These are phyloP conservation scores for Tremella mesenterica DNA, from an alignment of 768 basidiomycete species.

Conservation along the genomic window DNA sequence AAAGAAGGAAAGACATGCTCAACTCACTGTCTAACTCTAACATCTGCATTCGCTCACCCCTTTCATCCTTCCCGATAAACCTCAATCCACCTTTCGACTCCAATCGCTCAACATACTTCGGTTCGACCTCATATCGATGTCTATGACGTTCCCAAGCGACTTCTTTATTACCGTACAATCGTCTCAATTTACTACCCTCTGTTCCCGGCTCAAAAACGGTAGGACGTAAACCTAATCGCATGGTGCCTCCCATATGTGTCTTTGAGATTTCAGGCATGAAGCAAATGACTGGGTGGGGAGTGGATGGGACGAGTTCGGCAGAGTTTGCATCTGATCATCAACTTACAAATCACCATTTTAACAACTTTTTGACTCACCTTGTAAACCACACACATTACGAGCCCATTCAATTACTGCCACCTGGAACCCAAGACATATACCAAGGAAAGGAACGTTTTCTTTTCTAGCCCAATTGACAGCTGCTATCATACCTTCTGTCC, in stretches of 20 bases:
- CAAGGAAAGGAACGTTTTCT: conserved; percentile 87
- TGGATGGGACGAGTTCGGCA: conserved; percentile 58
- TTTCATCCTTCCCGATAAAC: conserved; percentile 84
- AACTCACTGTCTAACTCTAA: conserved; percentile 71
- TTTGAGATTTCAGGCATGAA: conserved; percentile 99
- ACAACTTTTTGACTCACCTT: conserved; percentile 49
- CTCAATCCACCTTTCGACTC: conserved; percentile 59
- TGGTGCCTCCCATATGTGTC: conserved; percentile 98
- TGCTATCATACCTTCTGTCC: conserved; percentile 93
- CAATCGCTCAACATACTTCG: conserved; percentile 65
- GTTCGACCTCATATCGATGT: conserved; percentile 94
- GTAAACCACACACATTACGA: conserved; percentile 64
- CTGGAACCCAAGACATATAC: conserved; percentile 97
- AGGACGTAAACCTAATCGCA: conserved; percentile 96
- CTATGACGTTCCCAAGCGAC: conserved; percentile 94
- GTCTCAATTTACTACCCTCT: conserved; percentile 58
- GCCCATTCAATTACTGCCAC: conserved; percentile 94
- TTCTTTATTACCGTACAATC: conserved; percentile 70
- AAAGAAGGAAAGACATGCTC: background rate
- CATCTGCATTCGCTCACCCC: conserved; percentile 94
- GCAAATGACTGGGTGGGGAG: conserved; percentile 64
- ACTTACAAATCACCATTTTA: background rate
- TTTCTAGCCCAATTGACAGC: conserved; percentile 97
- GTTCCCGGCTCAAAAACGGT: conserved; percentile 72
- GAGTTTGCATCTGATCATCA: conserved; percentile 64